A percentile compares a stretch with the other conserved stretches of the same genome.
Evolutionary conservation across 371 early-diverging fungal species (phyloP).

Genomic region (Nosema muscidifuracis): DNA sequence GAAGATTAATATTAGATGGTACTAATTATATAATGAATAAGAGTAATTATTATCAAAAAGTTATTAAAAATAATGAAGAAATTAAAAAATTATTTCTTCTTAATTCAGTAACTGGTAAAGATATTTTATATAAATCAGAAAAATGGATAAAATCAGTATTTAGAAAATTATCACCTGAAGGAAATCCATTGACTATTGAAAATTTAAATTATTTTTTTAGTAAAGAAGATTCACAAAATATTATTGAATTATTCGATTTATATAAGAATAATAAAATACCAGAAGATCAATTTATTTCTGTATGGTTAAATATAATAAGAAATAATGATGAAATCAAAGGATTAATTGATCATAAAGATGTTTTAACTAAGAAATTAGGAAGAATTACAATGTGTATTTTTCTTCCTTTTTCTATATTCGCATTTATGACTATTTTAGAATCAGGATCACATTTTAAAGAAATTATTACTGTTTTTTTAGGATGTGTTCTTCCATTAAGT

Average conservation of each 20-base stretch:
- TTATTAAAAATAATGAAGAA: neutral
- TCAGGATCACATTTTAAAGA: neutral
- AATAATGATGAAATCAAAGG: neutral
- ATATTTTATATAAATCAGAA: neutral
- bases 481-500: neutral
- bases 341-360: neutral
- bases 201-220: slow-evolving; percentile 2
- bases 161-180: slow-evolving; percentile 5
- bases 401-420: neutral
- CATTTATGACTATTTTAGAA: neutral
- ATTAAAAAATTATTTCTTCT: neutral
- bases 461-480: neutral
- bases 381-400: neutral
- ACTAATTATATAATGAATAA: neutral
- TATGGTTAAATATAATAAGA: neutral
- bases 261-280: neutral
- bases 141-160: slow-evolving; percentile 2
- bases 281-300: neutral
- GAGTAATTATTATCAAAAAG: neutral
- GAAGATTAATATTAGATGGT: neutral
- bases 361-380: neutral
- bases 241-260: neutral
- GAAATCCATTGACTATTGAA: neutral
- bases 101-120: neutral
- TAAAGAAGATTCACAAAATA: neutral